Evolutionary conservation across 306 rosid genomes (phyloP).

Genomic region (Quercus alba): DNA sequence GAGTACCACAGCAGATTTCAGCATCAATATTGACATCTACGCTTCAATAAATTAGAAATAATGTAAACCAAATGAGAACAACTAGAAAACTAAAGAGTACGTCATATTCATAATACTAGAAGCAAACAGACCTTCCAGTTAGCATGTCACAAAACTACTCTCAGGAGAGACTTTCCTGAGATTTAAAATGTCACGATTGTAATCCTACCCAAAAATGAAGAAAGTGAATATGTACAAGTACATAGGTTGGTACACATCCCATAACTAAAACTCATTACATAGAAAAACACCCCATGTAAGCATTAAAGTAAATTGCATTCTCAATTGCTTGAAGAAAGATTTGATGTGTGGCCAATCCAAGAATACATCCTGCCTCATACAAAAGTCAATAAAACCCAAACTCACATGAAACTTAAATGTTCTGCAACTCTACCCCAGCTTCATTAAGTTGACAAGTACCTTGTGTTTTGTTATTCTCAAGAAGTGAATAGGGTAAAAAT

Average conservation of each 20-base stretch:
- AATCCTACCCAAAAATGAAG: conserved; percentile 47
- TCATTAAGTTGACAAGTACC: background rate
- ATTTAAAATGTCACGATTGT: conserved; percentile 50
- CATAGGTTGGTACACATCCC: background rate
- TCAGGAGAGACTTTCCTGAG: conserved; percentile 66
- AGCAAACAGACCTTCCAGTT: conserved; percentile 57
- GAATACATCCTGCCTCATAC: background rate
- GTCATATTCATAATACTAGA: conserved; percentile 2
- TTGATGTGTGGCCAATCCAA: background rate
- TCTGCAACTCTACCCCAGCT: background rate
- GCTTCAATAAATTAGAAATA: background rate
- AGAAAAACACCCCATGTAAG: background rate
- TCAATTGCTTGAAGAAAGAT: background rate
- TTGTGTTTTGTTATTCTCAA: background rate
- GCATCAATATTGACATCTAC: background rate
- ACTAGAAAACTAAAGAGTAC: background rate
- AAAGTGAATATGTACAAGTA: background rate
- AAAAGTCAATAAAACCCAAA: background rate
- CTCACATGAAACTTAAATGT: background rate
- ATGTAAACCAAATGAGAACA: background rate
- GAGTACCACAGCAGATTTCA: background rate
- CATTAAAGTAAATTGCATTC: background rate
- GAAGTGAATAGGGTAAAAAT: no score
- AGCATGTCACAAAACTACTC: conserved; percentile 55
- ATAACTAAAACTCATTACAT: background rate